Percentiles rank a stretch among this genome's conserved stretches.
Conservation (phyloP, 208 protist genomes). For the Vickermania ingenoplastis region DNA sequence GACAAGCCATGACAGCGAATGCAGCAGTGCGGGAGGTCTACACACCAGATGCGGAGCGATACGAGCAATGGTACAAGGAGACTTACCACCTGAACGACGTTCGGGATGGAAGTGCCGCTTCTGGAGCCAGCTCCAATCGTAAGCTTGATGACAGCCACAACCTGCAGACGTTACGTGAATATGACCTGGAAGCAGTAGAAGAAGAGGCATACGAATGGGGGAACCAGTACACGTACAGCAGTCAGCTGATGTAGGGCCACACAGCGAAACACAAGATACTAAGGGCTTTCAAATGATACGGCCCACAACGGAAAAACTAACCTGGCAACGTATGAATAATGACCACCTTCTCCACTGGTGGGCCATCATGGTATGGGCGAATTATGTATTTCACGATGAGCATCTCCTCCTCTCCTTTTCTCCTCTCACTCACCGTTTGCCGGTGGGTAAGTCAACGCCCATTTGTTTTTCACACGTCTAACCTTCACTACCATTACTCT, state of each 20-base stretch:
- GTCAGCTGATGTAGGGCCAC: conserved; percentile 32
- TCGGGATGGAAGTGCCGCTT: conserved; percentile 52
- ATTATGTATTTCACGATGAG: no score
- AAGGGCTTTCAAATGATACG: neutral
- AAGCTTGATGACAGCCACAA: conserved; percentile 41
- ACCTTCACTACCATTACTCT: no score
- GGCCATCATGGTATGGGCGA: no score
- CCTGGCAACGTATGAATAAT: no score
- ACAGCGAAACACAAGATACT: neutral
- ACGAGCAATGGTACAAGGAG: conserved; percentile 70
- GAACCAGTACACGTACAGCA: conserved; percentile 51
- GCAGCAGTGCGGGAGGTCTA: conserved; percentile 47
- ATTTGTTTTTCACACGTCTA: no score
- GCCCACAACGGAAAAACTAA: no score
- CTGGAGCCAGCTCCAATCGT: conserved; percentile 49
- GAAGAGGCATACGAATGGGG: conserved; percentile 52
- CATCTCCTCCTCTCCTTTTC: no score
- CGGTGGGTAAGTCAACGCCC: no score
- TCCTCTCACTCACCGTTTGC: no score
- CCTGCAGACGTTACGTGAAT: conserved; percentile 17
- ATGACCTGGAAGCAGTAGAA: conserved; percentile 37
- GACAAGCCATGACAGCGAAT: conserved; percentile 47
- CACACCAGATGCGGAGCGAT: conserved; percentile 42
- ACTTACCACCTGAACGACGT: conserved; percentile 62
- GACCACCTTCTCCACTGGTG: no score